Base-by-base conservation (phyloP, 306 rosid species). In the Trichosanthes cucumerina region DNA sequence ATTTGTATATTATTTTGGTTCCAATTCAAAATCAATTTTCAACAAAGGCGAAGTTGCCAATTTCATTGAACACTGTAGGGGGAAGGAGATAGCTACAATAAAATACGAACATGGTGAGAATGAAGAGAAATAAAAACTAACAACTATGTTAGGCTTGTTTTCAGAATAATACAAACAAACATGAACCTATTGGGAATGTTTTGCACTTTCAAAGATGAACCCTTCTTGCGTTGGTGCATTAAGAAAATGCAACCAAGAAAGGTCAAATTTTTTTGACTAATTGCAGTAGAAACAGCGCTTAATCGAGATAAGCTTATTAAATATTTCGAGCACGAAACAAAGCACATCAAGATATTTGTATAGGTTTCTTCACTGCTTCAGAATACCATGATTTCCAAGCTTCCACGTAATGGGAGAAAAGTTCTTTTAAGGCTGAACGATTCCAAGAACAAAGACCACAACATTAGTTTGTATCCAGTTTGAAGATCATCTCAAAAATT, bases 401-500 rank as follows among this genome's bases (percentile, higher is more conserved):
- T 78, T 87, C 89, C 88, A 63, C 66, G 85, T 83, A 89, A 85
- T 85, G 87, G 62, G 85, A 82, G 84, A 85, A 89, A 49, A 85
- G 81, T 76, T 84, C 86, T 26, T 63, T 62, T 34, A 84, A 34
- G 47, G 84, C 91, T 79, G 85, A 70, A 75, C 80, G 54, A 68
- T 34, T 34, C 15, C 68, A 66, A 66, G 81, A 49, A 63, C 62
- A 78, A 78, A 74, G 44, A 52, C 46, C 78, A 74, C 78, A 50
- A 1, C 18, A 50, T 74, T 74, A 74, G 78, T 74, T 44, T 50
- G 18, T 50, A 31, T 74, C 62, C 31, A 49, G 62, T 74, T 74
- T 18, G 62, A 74, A 33, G 62, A 74, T 74, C 59, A 72, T 47
- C 63, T 62, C 75, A 76, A 72, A 79, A 79, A 79, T 69, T 60